Conservation (phyloP, 495 filamentous ascomycete species). For the Lentithecium fluviatile region DNA sequence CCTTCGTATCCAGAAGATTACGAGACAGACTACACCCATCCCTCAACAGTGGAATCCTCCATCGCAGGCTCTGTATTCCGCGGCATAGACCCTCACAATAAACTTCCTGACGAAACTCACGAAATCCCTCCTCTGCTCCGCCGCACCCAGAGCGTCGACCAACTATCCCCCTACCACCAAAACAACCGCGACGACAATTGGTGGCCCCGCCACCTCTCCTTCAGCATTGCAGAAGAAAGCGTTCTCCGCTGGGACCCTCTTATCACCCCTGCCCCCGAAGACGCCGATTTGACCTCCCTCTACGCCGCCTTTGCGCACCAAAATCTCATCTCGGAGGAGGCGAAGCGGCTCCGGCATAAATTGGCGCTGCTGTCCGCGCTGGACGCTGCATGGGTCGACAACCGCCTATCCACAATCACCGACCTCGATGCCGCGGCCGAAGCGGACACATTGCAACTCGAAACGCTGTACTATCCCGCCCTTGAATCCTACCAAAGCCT, state of each 20-base stretch:
- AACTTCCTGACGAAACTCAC: conserved; percentile 34
- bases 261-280: conserved; percentile 41
- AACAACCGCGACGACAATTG: conserved; percentile 53
- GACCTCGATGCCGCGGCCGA: conserved; percentile 60
- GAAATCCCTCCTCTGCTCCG: conserved; percentile 37
- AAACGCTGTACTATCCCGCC: conserved; percentile 65
- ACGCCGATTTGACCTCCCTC: conserved; percentile 24
- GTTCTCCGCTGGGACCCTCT: conserved; percentile 69
- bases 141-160: conserved; percentile 51
- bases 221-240: conserved; percentile 84
- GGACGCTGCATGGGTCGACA: conserved; percentile 64
- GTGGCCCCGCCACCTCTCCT: conserved; percentile 82
- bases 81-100: conserved; percentile 37
- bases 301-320: conserved; percentile 46
- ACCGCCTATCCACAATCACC: conserved; percentile 62
- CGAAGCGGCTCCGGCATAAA: conserved; percentile 55
- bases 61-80: conserved; percentile 41
- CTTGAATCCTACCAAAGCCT: conserved; percentile 62
- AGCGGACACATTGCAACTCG: conserved; percentile 63
- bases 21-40: conserved; percentile 12
- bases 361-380: conserved; percentile 52
- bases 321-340: conserved; percentile 56
- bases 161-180: conserved; percentile 38
- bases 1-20: conserved; percentile 9
- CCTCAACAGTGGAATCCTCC: conserved; percentile 35